phyloP scores from a whole-genome alignment of 768 basidiomycete species.

The Piloderma croceum region DNA sequence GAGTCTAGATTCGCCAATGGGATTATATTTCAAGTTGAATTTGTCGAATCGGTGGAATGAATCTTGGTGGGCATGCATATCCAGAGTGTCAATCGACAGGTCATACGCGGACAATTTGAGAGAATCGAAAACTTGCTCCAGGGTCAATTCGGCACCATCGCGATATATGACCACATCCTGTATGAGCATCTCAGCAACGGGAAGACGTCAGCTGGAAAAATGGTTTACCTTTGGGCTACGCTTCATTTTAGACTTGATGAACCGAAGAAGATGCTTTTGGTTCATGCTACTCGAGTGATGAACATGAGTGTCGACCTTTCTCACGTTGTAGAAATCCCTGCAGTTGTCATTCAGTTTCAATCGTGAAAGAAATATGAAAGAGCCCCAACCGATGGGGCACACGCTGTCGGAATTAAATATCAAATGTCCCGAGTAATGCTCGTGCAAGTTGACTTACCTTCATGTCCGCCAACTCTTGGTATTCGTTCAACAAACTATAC shows the following conservation, averaged over 20 bases:
- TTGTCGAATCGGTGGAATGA: constrained; percentile 99
- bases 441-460: constrained; percentile 53
- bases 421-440: too few relatives aligned
- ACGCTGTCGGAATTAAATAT: too few relatives aligned
- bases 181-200: not conserved
- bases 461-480: constrained; percentile 92
- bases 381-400: constrained; percentile 71
- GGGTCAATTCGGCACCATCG: constrained; percentile 81
- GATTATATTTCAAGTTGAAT: constrained; percentile 97
- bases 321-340: constrained; percentile 96
- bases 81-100: constrained; percentile 95
- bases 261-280: constrained; percentile 95
- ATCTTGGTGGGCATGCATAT: constrained; percentile 98
- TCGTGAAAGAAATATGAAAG: not conserved
- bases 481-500: constrained; percentile 88
- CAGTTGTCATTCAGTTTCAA: not conserved
- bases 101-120: constrained; percentile 95
- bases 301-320: constrained; percentile 98
- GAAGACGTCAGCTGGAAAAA: not conserved
- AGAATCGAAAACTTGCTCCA: constrained; percentile 93
- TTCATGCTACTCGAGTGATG: constrained; percentile 99
- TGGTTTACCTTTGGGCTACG: constrained; percentile 65
- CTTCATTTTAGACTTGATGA: constrained; percentile 99
- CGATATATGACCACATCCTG: constrained; percentile 96
- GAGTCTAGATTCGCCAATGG: constrained; percentile 89